These are phyloP conservation scores for Blastobotrys americana DNA, from an alignment of 805 yeast species.

Conservation along the genomic window DNA sequence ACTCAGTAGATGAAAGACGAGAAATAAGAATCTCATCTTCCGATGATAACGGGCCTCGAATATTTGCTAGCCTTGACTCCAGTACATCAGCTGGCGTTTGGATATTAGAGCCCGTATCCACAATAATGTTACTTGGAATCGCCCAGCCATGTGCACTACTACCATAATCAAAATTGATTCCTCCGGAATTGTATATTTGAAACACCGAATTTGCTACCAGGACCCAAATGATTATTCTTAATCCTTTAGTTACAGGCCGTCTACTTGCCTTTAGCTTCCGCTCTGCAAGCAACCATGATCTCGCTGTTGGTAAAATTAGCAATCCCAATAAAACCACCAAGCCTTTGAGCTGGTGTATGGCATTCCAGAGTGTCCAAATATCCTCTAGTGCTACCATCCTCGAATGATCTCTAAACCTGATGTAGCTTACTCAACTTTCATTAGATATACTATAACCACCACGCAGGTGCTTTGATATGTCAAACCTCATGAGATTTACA, in stretches of 20 bases:
- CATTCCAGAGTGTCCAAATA: not conserved
- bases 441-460: no score
- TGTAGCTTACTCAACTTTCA: no score
- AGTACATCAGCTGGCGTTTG: constrained; percentile 19
- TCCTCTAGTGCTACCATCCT: no score
- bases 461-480: no score
- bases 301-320: not conserved
- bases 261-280: not conserved
- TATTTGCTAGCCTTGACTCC: constrained; percentile 9
- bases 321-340: not conserved
- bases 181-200: not conserved
- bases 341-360: not conserved
- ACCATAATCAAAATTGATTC: not conserved
- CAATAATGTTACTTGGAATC: constrained; percentile 13
- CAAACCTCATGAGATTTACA: no score
- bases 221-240: no score
- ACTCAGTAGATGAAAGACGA: constrained; percentile 11
- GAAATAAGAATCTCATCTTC: constrained; percentile 11
- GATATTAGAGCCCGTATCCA: constrained; percentile 13
- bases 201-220: not conserved
- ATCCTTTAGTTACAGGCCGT: not conserved
- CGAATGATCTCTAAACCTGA: no score
- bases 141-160: not conserved
- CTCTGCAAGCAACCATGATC: not conserved
- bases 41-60: constrained; percentile 1